A percentile compares a stretch with the other conserved stretches of the same genome.
Evolutionary conservation across 768 basidiomycete genomes (phyloP).

Genomic region (Amanita phalloides): DNA sequence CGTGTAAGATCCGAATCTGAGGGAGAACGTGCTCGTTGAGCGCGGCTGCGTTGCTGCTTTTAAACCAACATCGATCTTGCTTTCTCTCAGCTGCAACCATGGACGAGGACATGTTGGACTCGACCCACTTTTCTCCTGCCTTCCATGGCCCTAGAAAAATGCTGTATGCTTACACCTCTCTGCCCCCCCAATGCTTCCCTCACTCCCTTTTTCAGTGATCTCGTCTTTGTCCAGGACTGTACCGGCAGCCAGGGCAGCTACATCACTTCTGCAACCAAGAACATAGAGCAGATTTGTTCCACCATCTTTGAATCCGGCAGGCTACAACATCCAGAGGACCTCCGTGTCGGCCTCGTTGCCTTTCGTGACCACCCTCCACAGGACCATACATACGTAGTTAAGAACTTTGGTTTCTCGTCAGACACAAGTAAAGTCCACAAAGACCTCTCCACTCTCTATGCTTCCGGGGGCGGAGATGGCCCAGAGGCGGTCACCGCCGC

Average conservation of each 20-base stretch:
- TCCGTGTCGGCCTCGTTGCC: slow-evolving; percentile 86
- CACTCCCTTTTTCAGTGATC: slow-evolving; percentile 43
- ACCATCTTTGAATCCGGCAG: slow-evolving; percentile 93
- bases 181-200: background rate
- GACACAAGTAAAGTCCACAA: slow-evolving; percentile 82
- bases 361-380: slow-evolving; percentile 97
- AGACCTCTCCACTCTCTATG: slow-evolving; percentile 75
- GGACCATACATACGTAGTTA: slow-evolving; percentile 89
- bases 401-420: slow-evolving; percentile 91
- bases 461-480: slow-evolving; percentile 88
- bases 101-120: slow-evolving; percentile 70
- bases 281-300: slow-evolving; percentile 91
- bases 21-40: slow-evolving; percentile 15
- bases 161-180: slow-evolving; percentile 40
- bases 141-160: slow-evolving; percentile 47
- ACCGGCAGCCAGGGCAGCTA: slow-evolving; percentile 88
- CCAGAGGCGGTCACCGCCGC: slow-evolving; percentile 97
- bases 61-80: background rate
- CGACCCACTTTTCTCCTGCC: slow-evolving; percentile 6
- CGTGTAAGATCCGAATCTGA: slow-evolving; percentile 36
- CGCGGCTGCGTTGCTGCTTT: background rate
- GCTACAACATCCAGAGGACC: slow-evolving; percentile 77
- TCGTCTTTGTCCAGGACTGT: slow-evolving; percentile 93
- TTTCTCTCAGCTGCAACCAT: slow-evolving; percentile 23
- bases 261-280: slow-evolving; percentile 90